These are phyloP conservation scores for Puya raimondii DNA, from an alignment of 176 grass and related monocot species.

Conservation along the genomic window DNA sequence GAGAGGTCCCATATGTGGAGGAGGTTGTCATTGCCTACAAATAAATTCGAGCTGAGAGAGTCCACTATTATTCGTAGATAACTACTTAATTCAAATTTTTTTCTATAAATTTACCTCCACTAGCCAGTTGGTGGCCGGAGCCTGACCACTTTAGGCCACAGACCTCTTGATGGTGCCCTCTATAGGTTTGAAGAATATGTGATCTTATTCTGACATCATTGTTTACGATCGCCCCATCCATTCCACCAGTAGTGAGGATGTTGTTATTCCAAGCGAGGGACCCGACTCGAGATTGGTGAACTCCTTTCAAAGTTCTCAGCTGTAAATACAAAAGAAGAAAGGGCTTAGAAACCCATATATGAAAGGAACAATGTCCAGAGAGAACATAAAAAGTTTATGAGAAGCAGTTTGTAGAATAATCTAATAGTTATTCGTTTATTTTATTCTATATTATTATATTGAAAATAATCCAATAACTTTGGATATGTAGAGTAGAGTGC, in stretches of 20 bases:
- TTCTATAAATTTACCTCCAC: constrained; percentile 23
- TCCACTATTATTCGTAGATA: no score
- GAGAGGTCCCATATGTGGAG: constrained; percentile 41
- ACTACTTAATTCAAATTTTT: no score
- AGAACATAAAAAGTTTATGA: neutral
- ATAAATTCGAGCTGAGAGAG: no score
- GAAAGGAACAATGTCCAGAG: neutral
- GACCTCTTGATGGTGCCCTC: constrained; percentile 54
- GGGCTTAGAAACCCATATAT: neutral
- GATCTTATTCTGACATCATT: constrained; percentile 51
- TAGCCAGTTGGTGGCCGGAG: constrained; percentile 50
- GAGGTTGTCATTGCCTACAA: constrained; percentile 40
- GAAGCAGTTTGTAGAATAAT: no score
- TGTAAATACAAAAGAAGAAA: constrained; percentile 15
- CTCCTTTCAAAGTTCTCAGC: constrained; percentile 48
- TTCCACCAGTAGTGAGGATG: constrained; percentile 44
- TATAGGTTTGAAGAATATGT: constrained; percentile 49
- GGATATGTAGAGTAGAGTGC: neutral
- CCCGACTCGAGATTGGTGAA: constrained; percentile 47
- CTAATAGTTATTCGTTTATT: neutral
- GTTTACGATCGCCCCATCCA: constrained; percentile 59
- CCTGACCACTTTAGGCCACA: constrained; percentile 61
- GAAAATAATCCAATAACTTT: no score
- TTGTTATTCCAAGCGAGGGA: constrained; percentile 62
- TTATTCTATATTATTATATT: no score